These are phyloP conservation scores for Neurospora pannonica DNA, from an alignment of 495 filamentous ascomycete genomes.

Conservation along the genomic window DNA sequence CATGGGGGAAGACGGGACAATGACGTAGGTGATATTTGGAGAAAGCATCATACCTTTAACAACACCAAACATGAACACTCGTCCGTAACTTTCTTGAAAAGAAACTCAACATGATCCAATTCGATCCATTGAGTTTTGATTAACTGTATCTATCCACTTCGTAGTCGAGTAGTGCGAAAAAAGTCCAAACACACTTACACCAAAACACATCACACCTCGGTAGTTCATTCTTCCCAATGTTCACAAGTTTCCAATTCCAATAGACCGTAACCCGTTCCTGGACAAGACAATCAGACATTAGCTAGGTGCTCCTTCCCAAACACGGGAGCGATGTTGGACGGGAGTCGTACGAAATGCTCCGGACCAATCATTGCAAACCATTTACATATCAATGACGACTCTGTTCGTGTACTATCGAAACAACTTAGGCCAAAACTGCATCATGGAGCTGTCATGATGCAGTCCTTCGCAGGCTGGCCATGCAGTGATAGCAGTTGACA, in stretches of 20 bases:
- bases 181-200: too few species aligned
- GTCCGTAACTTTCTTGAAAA: not conserved
- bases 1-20: not conserved
- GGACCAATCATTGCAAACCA: not conserved
- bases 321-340: not conserved
- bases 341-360: not conserved
- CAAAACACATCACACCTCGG: too few species aligned
- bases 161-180: not conserved
- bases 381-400: not conserved
- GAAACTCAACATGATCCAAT: not conserved
- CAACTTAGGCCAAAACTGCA: not conserved
- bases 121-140: not conserved
- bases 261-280: not conserved
- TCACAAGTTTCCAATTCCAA: not conserved
- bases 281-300: not conserved
- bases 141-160: not conserved
- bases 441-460: not conserved
- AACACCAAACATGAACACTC: not conserved
- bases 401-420: not conserved
- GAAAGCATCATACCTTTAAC: not conserved
- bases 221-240: not conserved
- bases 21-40: not conserved
- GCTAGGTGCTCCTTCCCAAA: not conserved
- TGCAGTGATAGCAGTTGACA: not conserved
- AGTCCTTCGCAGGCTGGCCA: not conserved